phyloP scores from a whole-genome alignment of 2,329 filamentous ascomycete species.

The Alternaria sp. region DNA sequence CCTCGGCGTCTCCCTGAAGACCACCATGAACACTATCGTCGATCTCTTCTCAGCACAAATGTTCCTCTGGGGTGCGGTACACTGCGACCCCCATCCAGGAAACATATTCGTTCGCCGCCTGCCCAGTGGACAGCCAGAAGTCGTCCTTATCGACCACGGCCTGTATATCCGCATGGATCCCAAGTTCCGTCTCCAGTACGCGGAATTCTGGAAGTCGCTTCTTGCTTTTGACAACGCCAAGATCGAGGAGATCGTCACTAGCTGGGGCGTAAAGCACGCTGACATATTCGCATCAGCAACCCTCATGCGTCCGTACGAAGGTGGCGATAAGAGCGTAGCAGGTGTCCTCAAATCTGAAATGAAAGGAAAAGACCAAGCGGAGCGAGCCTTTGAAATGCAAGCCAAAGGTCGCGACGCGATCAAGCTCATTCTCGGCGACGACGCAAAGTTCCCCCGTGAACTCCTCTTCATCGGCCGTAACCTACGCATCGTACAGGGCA shows the following conservation, averaged over 20 bases:
- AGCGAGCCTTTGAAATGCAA: slow-evolving; percentile 79
- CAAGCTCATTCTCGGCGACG: slow-evolving; percentile 81
- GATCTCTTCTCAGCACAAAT: slow-evolving; percentile 97
- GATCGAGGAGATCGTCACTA: slow-evolving; percentile 71
- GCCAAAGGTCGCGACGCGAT: slow-evolving; percentile 73
- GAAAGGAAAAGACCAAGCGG: slow-evolving; percentile 61
- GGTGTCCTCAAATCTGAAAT: slow-evolving; percentile 62
- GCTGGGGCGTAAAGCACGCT: slow-evolving; percentile 87
- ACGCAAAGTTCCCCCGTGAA: slow-evolving; percentile 87
- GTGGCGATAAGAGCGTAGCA: slow-evolving; percentile 73
- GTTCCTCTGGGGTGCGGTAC: slow-evolving; percentile 94
- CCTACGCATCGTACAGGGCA: slow-evolving; percentile 89
- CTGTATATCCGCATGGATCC: slow-evolving; percentile 92
- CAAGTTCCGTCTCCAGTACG: slow-evolving; percentile 84
- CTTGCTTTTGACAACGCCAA: slow-evolving; percentile 91
- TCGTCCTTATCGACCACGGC: slow-evolving; percentile 96
- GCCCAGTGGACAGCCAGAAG: slow-evolving; percentile 80
- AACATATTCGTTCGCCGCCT: slow-evolving; percentile 95
- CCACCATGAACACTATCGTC: slow-evolving; percentile 96
- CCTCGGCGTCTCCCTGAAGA: slow-evolving; percentile 78
- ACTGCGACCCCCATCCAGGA: slow-evolving; percentile 96
- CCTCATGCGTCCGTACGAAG: slow-evolving; percentile 87
- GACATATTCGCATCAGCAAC: slow-evolving; percentile 93
- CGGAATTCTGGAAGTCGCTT: slow-evolving; percentile 89
- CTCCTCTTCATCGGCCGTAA: slow-evolving; percentile 92